Base-by-base conservation (phyloP, 176 grass and related monocot genomes). In the Triticum turgidum region DNA sequence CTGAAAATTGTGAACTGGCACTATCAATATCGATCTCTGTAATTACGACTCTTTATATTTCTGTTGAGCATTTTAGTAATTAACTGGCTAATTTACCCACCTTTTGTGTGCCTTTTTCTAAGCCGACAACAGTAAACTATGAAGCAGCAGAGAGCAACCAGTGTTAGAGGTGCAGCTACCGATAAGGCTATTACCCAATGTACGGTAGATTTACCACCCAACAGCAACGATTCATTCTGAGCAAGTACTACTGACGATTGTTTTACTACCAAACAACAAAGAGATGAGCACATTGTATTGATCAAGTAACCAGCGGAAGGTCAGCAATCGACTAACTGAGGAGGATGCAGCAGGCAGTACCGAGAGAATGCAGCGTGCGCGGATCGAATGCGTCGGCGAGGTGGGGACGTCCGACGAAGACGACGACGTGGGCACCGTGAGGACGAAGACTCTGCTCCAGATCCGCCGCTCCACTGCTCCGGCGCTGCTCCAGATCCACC, bases 381-480 rank as follows among this genome's bases (percentile, higher is more conserved):
- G 73, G 49, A 76, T 97, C 80, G 78, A 94, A 92, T 14, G 66
- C 88, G 13, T 85, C 72, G n/a, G 90, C 80, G 37, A 92, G 88
- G 30, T 17, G 37, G 11, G 69, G 69, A 35, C 37, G 20, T 20
- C 21, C 20, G 20, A 34, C 33, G 33, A 34, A 34, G 33, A 34
- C 33, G 33, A 34, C 3, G 33, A 34, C 33, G 3, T 34, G 33
- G 2, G 33, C 33, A 34, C 33, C 33, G 33, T 34, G 33, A 34
- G 33, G 33, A 34, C 33, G 33, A 34, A 34, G 2, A 34, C 33
- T 34, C 33, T 34, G 33, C 33, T 34, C 33, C 33, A 34, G 33
- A 34, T 34, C 33, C 33, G 2, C 33, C 33, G 33, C 33, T 34
- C 33, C 33, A 34, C 33, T 34, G 33, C 33, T 34, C 33, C 2